Base-by-base conservation (phyloP, 2,329 filamentous ascomycete species). In the Xylariaceae sp. region DNA sequence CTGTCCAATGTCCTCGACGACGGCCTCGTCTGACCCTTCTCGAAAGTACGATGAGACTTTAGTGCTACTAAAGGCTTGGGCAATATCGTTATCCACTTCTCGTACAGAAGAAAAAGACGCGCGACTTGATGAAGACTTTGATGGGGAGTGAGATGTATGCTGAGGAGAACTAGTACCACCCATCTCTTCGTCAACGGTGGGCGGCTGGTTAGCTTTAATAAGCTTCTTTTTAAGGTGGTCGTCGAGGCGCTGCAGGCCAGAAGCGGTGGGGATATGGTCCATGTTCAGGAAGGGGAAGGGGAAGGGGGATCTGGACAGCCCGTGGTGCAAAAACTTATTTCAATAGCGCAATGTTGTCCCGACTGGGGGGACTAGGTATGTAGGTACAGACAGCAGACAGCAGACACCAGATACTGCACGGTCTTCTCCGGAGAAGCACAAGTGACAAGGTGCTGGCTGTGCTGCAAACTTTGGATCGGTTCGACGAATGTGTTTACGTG, bases 101-200 rank as follows among this genome's bases (percentile, higher is more conserved):
- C 84, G 78, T 57, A 87, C 83, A 41, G 84, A 87, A 26, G 84
- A 86, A 73, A 87, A 87, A 56, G 84, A 87, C 26, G 82, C 81
- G 58, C 83, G 80, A 61, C 71, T 72, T 56, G 61, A 58, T 31
- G 55, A 50, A 17, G 69, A 70, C 60, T 72, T 73, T 63, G 76
- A 72, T 50, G 73, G 73, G 44, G 74, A 63, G 39, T 52, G 24
- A 31, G 56, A 55, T 21, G 44, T 34, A 17, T 39, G 28, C 24
- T 57, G 46, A 34, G 49, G 51, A 34, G 54, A 53, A 19, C 34
- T 19, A 36, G 56, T 16, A 46, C 61, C 63, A 53, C 69, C 65
- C 69, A 71, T 73, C 57, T 65, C 47, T 28, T 31, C 39, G 33
- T 56, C 71, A 64, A 58, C 53, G 53, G 33, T 47, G 58, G 67